phyloP scores from a whole-genome alignment of 805 yeast species.

The Ogataea saltuana region DNA sequence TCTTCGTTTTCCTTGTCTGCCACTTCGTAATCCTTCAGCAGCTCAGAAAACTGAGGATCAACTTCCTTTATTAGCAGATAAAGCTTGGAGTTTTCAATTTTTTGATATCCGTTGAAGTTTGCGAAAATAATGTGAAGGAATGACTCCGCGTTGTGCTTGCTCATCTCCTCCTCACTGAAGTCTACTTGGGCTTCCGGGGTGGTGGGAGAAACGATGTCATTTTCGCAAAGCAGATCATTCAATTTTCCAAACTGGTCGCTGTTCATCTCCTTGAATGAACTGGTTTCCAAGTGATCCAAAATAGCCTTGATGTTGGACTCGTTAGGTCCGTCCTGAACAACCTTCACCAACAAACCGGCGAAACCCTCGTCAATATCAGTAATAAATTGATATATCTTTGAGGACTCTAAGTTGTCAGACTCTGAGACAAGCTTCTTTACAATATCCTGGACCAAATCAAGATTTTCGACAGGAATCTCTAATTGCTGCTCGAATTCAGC shows the following conservation, averaged over 20 bases:
- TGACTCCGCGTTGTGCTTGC: slow-evolving; percentile 14
- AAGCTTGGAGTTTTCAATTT: slow-evolving; percentile 25
- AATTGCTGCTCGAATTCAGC: slow-evolving; percentile 20
- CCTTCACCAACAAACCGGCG: slow-evolving; percentile 21
- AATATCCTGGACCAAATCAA: slow-evolving; percentile 24
- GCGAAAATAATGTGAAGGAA: slow-evolving; percentile 12
- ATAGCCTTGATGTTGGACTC: slow-evolving; percentile 15
- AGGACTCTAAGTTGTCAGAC: slow-evolving; percentile 21
- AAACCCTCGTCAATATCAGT: slow-evolving; percentile 23
- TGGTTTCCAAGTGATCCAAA: slow-evolving; percentile 18
- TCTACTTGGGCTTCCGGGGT: slow-evolving; percentile 1
- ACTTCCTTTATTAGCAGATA: slow-evolving; percentile 24
- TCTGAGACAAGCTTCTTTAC: slow-evolving; percentile 20
- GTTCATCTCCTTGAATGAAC: slow-evolving; percentile 20
- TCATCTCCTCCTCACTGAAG: slow-evolving; percentile 4
- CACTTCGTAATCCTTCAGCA: slow-evolving; percentile 23
- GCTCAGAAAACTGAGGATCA: slow-evolving; percentile 28
- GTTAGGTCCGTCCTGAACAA: slow-evolving; percentile 17
- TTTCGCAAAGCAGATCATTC: slow-evolving; percentile 3
- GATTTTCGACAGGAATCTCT: slow-evolving; percentile 13
- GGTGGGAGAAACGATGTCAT: no score
- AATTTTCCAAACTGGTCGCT: slow-evolving; percentile 14
- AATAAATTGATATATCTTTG: slow-evolving; percentile 25
- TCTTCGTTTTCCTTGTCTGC: slow-evolving; percentile 21
- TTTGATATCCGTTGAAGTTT: slow-evolving; percentile 17